Base-by-base conservation (phyloP, 23 red algal genomes). In the Pyropia haitanensis region DNA sequence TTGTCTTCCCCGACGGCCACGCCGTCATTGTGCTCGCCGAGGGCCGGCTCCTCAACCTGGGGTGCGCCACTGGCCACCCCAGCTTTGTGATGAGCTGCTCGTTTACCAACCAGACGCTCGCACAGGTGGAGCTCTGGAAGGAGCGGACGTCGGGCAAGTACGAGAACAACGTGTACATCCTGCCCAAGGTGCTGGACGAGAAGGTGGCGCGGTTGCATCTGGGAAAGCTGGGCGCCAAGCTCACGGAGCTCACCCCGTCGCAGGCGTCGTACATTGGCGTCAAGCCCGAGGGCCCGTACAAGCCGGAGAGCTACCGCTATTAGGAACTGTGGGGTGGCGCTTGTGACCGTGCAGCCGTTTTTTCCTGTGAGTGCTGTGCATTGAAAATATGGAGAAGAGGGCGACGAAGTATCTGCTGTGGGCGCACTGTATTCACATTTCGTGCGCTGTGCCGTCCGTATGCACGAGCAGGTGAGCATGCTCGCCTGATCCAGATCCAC, bases 11-110 rank as follows among this genome's bases (percentile, higher is more conserved):
- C 6, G 83, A 96, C 67, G 92, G 92, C 19, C 83, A 88, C 63
- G 84, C 73, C 27, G 78, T 96, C 63, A 85, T 96, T 51, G 80
- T 96, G 71, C 81, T 96, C 44, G 92, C 92, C 9, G 92, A 96
- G 77, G 92, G 83, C 14, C 85, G 92, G 25, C 85, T 96, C 44
- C 68, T 96, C 54, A 96, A 96, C 77, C 70, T 96, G 34, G 92
- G 92, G 22, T 96, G 92, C 53, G 92, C 92, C 72, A 96, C 92
- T 12, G 92, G 92, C 24, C 92, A 96, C 52, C 92, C 92, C 13
- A 89, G 83, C 51, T 96, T 96, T 68, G 92, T 96, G n/a, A 96
- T 96, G 92, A 85, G 77, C 70, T 96, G 92, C 77, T 96, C 92
- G 32, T 96, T 96, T 63, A 89, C 92, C 63, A 96, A 96, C 81